These are phyloP conservation scores for Fusarium sp. DNA, from an alignment of 2,329 filamentous ascomycete species.

Conservation along the genomic window DNA sequence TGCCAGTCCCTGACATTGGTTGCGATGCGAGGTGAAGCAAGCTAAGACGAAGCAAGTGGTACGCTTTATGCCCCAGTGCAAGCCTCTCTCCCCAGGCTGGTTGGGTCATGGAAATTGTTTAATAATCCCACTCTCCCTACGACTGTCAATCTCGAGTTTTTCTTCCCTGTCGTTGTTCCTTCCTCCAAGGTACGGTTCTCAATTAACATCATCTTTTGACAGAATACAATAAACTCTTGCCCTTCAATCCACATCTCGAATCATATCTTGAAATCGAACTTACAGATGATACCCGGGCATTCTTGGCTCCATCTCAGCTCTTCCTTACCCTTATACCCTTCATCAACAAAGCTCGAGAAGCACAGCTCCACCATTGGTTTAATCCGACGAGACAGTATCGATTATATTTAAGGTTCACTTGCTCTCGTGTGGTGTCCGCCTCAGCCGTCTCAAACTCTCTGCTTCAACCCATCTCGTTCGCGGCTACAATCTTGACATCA, in stretches of 20 bases:
- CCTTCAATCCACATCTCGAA: neutral
- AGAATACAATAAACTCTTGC: neutral
- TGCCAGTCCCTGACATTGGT: constrained; percentile 11
- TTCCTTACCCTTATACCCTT: neutral
- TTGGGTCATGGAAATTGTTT: constrained; percentile 9
- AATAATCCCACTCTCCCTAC: constrained; percentile 18
- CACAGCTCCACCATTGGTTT: constrained; percentile 5
- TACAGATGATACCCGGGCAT: neutral
- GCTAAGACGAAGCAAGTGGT: neutral
- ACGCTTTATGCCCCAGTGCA: constrained; percentile 7
- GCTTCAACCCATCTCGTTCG: constrained; percentile 7
- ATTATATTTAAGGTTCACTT: constrained; percentile 9
- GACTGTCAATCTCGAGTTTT: neutral
- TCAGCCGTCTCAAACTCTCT: constrained; percentile 8
- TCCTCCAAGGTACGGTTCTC: neutral
- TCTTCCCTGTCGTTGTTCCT: neutral
- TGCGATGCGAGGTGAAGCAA: constrained; percentile 1
- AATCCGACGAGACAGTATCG: constrained; percentile 1
- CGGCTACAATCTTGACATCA: neutral
- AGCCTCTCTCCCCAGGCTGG: neutral
- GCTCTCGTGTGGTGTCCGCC: constrained; percentile 12
- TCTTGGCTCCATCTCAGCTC: constrained; percentile 9
- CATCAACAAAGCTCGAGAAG: constrained; percentile 8
- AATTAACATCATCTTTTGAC: neutral
- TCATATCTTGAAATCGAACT: neutral